Conservation (phyloP, 1,139 yeast species). For the Taiozyma sp. region DNA sequence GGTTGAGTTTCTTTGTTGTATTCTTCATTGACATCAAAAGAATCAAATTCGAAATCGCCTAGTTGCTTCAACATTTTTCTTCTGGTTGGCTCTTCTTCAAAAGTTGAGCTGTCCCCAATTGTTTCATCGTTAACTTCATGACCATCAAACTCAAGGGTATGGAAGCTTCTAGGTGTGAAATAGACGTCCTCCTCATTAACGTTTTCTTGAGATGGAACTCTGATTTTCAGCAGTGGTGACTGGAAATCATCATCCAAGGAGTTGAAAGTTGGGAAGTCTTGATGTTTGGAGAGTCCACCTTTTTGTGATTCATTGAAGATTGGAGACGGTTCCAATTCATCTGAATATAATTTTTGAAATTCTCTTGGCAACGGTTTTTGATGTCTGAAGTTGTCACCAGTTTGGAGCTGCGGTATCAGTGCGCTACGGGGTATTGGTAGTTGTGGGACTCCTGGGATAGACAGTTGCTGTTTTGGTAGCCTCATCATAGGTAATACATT, state of each 20-base stretch:
- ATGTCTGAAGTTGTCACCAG: not conserved
- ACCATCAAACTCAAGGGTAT: conserved; percentile 2
- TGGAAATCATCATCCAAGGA: conserved; percentile 20
- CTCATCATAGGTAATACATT: not conserved
- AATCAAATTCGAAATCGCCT: conserved; percentile 7
- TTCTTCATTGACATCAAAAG: conserved; percentile 8
- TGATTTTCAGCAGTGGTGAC: conserved; percentile 17
- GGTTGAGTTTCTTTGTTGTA: not conserved
- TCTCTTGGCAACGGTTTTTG: not conserved
- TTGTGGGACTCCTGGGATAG: not conserved
- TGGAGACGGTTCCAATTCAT: not conserved
- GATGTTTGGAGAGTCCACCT: not conserved
- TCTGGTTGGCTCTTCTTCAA: not conserved
- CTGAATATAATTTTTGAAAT: not conserved
- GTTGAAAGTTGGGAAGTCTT: conserved; percentile 7
- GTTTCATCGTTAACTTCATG: not conserved
- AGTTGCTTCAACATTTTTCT: not conserved
- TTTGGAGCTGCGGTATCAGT: not conserved
- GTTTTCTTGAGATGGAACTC: conserved; percentile 12
- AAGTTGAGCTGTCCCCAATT: not conserved
- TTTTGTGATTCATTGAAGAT: not conserved
- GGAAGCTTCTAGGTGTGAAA: conserved; percentile 22
- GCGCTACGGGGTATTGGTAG: not conserved
- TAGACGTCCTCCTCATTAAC: conserved; percentile 1
- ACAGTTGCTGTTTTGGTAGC: not conserved